Base-by-base conservation (phyloP, 768 basidiomycete genomes). In the Ephemerocybe angulata region DNA sequence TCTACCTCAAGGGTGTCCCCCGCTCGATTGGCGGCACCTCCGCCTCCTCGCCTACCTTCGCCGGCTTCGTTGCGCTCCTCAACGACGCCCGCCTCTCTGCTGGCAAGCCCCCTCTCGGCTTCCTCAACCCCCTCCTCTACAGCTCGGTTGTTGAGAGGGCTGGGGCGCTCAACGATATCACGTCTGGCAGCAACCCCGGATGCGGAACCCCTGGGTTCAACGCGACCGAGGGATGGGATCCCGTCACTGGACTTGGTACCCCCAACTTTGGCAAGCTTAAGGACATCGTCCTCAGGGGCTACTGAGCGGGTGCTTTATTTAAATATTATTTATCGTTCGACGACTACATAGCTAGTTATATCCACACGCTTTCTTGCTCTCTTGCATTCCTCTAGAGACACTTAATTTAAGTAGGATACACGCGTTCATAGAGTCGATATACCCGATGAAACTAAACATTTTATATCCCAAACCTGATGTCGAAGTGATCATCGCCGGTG, bases 121-220 rank as follows among this genome's bases (percentile, higher is more conserved):
- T 87, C 69, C 69, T 88, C 56, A 87, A 87, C 65, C 86, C 84
- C 2, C 71, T 84, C 46, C 52, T 87, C 2, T 87, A 88, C 63
- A 63, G 65, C n/a, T n/a, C n/a, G n/a, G n/a, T n/a, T n/a, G n/a
- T n/a, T 19, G 63, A 58, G 17, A 72, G 72, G 3, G 50, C 61
- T 4, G 43, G 47, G 7, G 77, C 69, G 1, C 70, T 87, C 53
- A 85, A 83, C 53, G 86, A 88, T 58, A 78, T 87, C 60, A 81
- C 79, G 0, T 52, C 62, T 11, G 86, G 86, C 0, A 77, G 76
- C 50, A 83, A 84, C 59, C 69, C 75, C 54, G 78, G 77, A 17
- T 87, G 86, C 63, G 84, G 84, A 6, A 87, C 86, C 2, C 62
- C 65, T 22, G 86, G 86, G 3, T 88, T 87, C 64, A 84, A 86